Base-by-base conservation (phyloP, 2,329 filamentous ascomycete genomes). In the Pezicula radicicola region DNA sequence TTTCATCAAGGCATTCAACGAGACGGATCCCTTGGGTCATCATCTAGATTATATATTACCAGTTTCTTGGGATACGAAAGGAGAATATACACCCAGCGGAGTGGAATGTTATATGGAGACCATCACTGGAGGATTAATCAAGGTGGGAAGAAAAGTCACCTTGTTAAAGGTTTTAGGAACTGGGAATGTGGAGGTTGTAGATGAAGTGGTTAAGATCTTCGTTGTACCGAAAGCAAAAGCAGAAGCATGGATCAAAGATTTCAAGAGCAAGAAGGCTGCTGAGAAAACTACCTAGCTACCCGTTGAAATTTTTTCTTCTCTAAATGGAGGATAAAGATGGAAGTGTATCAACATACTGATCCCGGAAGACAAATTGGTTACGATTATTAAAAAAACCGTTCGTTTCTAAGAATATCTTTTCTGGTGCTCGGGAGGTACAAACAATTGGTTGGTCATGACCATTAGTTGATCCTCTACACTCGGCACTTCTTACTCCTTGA, bases 91-190 rank as follows among this genome's bases (percentile, higher is more conserved):
- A 1, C 61, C 77, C 1, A 75, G 76, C 0, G 75, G 71, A 1
- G 89, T 96, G 4, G 91, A 96, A 60, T 94, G 90, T 64, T 97
- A 90, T 69, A 87, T 96, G 76, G 91, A 97, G 75, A 97, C 91
- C 0, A 72, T 72, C 4, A 75, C 77, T 0, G 91, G 91, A 0
- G 91, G 92, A 0, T 69, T 99, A 62, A 83, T 96, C 63, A 97
- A 96, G 74, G 85, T 92, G 19, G 93, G 94, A 45, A 92, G 89
- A 79, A 94, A 93, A 66, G 78, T 94, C 57, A 76, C 83, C 18
- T 69, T 97, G 60, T 70, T 91, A 47, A 89, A 91, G 73, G 80
- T 93, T 28, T 70, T 97, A 56, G 77, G 77, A 8, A 83, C 82
- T 8, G 91, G 89, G 6, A 91, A 88, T 64, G 83, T 95, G 6